Evolutionary conservation across 495 filamentous ascomycete genomes (phyloP).

Genomic region (Penicillium parvum): DNA sequence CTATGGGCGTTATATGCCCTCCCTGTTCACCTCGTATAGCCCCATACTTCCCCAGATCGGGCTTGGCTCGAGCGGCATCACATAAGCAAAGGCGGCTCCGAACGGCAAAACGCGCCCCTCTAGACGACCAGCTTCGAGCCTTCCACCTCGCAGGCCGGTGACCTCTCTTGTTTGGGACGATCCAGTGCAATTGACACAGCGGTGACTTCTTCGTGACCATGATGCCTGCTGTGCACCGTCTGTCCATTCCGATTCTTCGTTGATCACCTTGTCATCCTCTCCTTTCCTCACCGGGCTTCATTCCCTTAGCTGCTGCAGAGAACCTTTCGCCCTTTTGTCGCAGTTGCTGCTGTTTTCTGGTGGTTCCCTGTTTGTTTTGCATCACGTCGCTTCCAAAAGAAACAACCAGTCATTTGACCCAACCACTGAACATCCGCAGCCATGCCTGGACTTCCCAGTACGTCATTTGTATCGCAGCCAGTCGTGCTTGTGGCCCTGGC

Average conservation of each 20-base stretch:
- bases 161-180: constrained; percentile 4
- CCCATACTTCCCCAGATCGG: no score
- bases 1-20: no score
- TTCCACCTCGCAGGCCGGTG: not conserved
- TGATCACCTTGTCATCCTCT: constrained; percentile 2
- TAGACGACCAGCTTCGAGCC: constrained; percentile 2
- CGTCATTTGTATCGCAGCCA: constrained; percentile 22
- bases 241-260: constrained; percentile 4
- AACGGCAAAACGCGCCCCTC: constrained; percentile 6
- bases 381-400: not conserved
- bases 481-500: not conserved
- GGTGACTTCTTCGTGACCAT: constrained; percentile 12
- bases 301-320: constrained; percentile 7
- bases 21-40: no score
- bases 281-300: constrained; percentile 2
- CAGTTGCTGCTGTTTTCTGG: not conserved
- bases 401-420: constrained; percentile 1
- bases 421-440: no score
- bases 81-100: not conserved
- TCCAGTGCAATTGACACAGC: constrained; percentile 8
- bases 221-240: constrained; percentile 12
- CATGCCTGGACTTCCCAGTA: constrained; percentile 90
- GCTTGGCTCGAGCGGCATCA: no score
- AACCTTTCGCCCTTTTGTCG: not conserved
- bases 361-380: not conserved